Conservation (phyloP, 768 basidiomycete species). For the Phanerodontia chrysosporium region DNA sequence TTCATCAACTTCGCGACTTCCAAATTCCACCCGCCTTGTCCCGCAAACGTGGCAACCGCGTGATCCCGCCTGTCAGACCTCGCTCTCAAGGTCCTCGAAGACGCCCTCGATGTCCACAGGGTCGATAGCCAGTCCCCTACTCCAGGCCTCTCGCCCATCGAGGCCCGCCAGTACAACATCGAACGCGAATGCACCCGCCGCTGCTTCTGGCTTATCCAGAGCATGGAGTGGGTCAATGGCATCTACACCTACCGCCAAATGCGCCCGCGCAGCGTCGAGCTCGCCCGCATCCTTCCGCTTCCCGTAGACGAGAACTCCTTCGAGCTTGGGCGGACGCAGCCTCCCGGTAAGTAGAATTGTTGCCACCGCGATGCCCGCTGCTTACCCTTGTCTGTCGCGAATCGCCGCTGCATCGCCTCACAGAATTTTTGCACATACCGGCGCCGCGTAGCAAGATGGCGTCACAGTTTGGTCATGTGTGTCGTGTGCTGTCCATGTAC, state of each 20-base stretch:
- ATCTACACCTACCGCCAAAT: conserved; percentile 34
- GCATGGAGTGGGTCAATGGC: conserved; percentile 48
- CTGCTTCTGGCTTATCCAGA: conserved; percentile 75
- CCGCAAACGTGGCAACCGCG: conserved; percentile 5
- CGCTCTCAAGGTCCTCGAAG: conserved; percentile 63
- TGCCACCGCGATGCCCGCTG: no score
- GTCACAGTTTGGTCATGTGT: conserved; percentile 74
- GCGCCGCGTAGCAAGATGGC: conserved; percentile 56
- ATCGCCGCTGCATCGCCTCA: conserved; percentile 6
- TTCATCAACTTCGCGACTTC: neutral
- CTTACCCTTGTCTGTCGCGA: neutral
- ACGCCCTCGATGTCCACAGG: conserved; percentile 59
- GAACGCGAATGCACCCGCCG: conserved; percentile 79
- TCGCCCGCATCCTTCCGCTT: conserved; percentile 49
- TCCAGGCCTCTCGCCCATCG: conserved; percentile 45
- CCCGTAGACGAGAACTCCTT: conserved; percentile 83
- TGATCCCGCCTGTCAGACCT: conserved; percentile 38
- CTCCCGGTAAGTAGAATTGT: neutral
- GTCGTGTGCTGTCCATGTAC: conserved; percentile 65
- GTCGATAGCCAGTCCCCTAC: conserved; percentile 53
- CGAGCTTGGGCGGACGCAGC: conserved; percentile 40
- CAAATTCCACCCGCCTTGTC: neutral
- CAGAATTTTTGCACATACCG: conserved; percentile 68
- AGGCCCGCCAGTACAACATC: conserved; percentile 51
- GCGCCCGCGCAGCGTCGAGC: conserved; percentile 27